These are phyloP conservation scores for Fusarium sp. DNA, from an alignment of 2,329 filamentous ascomycete genomes.

Conservation along the genomic window DNA sequence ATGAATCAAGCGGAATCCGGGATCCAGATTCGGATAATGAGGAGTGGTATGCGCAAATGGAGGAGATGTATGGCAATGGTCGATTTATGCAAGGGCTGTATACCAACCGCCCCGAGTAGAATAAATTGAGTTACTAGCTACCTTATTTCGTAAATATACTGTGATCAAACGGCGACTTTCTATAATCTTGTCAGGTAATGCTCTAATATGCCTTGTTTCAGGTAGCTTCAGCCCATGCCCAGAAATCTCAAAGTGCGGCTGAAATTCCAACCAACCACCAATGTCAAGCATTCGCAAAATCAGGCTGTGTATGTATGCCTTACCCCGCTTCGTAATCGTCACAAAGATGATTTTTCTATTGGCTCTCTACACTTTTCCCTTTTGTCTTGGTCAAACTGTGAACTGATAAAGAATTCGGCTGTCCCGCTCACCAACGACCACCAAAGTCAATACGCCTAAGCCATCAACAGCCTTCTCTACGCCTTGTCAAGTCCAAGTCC, in stretches of 20 bases:
- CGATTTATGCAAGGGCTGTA: background rate
- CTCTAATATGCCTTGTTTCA: no score
- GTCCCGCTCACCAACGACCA: background rate
- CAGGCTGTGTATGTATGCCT: background rate
- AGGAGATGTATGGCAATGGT: background rate
- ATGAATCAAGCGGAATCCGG: background rate
- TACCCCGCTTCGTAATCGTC: background rate
- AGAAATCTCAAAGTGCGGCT: background rate
- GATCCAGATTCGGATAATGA: background rate
- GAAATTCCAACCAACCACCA: background rate
- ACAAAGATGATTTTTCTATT: background rate
- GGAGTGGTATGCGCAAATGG: background rate
- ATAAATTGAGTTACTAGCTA: background rate
- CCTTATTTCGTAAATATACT: background rate
- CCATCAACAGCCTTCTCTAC: background rate
- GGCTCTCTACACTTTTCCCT: rapidly evolving
- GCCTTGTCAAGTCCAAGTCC: rapidly evolving
- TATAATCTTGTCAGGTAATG: rapidly evolving
- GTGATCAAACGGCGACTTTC: rapidly evolving
- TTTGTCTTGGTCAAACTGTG: rapidly evolving
- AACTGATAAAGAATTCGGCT: rapidly evolving
- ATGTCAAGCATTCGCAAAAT: background rate
- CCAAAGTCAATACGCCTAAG: background rate
- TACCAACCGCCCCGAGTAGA: background rate
- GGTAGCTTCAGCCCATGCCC: background rate